Conservation (phyloP, 495 filamentous ascomycete species). For the Geoglossum glabrum region DNA sequence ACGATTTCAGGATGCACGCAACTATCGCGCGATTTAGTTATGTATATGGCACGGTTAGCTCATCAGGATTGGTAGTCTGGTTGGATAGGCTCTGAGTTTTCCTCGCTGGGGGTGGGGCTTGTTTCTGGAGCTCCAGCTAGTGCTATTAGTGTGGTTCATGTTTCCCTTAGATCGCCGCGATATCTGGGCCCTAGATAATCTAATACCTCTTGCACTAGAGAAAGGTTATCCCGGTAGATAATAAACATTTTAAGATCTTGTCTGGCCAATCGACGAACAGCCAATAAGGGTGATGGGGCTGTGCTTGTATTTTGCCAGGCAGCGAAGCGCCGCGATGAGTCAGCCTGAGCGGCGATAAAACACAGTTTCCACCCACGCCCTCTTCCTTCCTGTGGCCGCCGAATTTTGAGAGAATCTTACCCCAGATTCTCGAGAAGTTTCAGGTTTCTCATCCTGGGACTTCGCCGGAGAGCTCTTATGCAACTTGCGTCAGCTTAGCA, state of each 20-base stretch:
- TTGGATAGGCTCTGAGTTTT: too few relatives aligned
- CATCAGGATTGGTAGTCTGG: too few relatives aligned
- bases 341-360: background rate
- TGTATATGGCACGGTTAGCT: too few relatives aligned
- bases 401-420: constrained; percentile 4
- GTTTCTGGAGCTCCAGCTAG: too few relatives aligned
- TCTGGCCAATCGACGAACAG: background rate
- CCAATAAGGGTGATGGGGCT: background rate
- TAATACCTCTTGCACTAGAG: too few relatives aligned
- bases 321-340: background rate
- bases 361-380: background rate
- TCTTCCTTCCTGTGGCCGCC: constrained; percentile 2
- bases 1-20: background rate
- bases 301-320: background rate
- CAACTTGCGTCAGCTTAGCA: constrained; percentile 4
- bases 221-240: too few relatives aligned
- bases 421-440: constrained; percentile 3
- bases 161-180: too few relatives aligned
- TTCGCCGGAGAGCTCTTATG: constrained; percentile 4
- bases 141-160: too few relatives aligned
- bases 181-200: too few relatives aligned
- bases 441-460: constrained; percentile 1
- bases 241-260: too few relatives aligned
- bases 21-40: background rate
- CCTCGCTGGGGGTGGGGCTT: too few relatives aligned